Conservation (phyloP, 2,329 filamentous ascomycete species). For the Monosporascus sp. region DNA sequence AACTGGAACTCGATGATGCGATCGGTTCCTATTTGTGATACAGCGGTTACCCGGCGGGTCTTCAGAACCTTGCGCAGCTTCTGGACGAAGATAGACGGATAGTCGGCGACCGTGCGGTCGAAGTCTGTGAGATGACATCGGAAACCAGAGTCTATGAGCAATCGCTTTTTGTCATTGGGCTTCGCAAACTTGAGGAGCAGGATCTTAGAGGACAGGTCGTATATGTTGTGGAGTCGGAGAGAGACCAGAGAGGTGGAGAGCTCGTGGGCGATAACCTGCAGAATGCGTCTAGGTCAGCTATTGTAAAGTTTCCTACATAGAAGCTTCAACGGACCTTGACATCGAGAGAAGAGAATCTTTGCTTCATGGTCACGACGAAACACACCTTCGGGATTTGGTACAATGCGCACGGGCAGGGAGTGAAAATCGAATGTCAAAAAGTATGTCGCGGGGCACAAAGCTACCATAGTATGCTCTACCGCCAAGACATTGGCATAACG, state of each 20-base stretch:
- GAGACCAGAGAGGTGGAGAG: slow-evolving; percentile 71
- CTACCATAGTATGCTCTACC: too few relatives aligned
- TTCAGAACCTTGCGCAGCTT: slow-evolving; percentile 84
- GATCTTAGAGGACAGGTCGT: slow-evolving; percentile 93
- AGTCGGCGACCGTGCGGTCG: slow-evolving; percentile 76
- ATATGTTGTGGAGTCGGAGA: slow-evolving; percentile 86
- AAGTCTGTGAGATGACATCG: slow-evolving; percentile 93
- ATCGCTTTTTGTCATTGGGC: slow-evolving; percentile 80
- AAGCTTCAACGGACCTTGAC: slow-evolving; percentile 40
- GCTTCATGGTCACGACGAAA: slow-evolving; percentile 43
- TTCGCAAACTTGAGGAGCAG: slow-evolving; percentile 94
- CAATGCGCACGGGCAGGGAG: too few relatives aligned
- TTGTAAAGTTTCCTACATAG: background rate
- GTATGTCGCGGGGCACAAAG: background rate
- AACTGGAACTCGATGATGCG: slow-evolving; percentile 89
- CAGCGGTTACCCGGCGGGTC: slow-evolving; percentile 74
- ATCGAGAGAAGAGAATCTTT: slow-evolving; percentile 54
- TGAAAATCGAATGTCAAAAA: background rate
- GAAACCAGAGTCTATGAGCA: slow-evolving; percentile 92
- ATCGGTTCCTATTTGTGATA: slow-evolving; percentile 87
- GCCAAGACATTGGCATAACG: too few relatives aligned
- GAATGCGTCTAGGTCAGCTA: slow-evolving; percentile 2
- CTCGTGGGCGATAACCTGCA: slow-evolving; percentile 91
- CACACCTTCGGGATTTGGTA: too few relatives aligned
- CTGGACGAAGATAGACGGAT: slow-evolving; percentile 80